Conservation (phyloP, 768 basidiomycete species). For the Boletus patriciae region DNA sequence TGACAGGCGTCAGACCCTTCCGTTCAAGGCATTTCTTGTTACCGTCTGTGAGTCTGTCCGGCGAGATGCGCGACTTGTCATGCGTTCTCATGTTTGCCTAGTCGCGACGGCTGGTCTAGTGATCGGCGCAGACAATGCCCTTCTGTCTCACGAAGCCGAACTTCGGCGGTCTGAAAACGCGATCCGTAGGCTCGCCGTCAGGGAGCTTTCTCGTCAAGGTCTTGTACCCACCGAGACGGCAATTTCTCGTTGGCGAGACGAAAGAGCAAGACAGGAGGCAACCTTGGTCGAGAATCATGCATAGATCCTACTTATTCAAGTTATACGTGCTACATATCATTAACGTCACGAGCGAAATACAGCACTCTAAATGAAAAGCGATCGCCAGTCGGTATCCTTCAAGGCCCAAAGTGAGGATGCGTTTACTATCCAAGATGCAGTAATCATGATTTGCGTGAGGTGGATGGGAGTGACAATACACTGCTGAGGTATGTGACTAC, state of each 20-base stretch:
- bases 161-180: constrained; percentile 67
- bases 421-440: constrained; percentile 13
- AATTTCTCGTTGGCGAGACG: constrained; percentile 75
- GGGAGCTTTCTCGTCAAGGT: constrained; percentile 73
- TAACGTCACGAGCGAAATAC: constrained; percentile 11
- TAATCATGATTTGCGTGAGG: constrained; percentile 12
- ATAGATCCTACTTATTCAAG: constrained; percentile 3
- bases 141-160: constrained; percentile 66
- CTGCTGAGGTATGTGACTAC: constrained; percentile 13
- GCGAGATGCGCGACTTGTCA: neutral
- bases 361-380: constrained; percentile 19
- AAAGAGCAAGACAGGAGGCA: constrained; percentile 29
- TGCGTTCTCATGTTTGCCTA: constrained; percentile 25
- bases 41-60: constrained; percentile 55
- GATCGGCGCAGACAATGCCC: constrained; percentile 72
- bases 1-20: constrained; percentile 70
- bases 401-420: constrained; percentile 1
- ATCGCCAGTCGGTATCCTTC: constrained; percentile 1
- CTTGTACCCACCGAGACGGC: constrained; percentile 81
- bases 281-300: constrained; percentile 3
- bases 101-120: constrained; percentile 69
- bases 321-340: constrained; percentile 15
- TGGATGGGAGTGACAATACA: constrained; percentile 16
- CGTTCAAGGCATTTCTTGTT: constrained; percentile 79
- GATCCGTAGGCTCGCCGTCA: constrained; percentile 69